Conservation (phyloP, 2,329 filamentous ascomycete species). For the Ceratocystis lukuohia region DNA sequence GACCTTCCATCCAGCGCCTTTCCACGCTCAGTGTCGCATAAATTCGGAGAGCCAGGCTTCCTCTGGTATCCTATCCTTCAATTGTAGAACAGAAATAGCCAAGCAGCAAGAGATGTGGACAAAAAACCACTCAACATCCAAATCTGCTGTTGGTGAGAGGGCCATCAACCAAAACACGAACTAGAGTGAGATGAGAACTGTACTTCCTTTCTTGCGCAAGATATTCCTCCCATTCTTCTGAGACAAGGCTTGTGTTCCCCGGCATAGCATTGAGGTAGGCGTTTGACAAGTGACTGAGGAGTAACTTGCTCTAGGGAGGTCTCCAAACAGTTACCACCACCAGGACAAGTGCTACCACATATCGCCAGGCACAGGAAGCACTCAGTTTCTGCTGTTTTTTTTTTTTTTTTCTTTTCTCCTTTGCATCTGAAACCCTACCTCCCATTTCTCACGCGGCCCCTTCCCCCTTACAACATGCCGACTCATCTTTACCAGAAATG, state of each 20-base stretch:
- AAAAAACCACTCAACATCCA: neutral
- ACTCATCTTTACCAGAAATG: neutral
- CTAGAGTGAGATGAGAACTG: neutral
- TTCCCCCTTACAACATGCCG: conserved; percentile 1
- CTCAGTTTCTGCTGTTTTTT: neutral
- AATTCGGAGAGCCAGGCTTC: neutral
- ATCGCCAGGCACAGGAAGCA: neutral
- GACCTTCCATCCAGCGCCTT: neutral
- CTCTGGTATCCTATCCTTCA: neutral
- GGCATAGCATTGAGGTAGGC: neutral
- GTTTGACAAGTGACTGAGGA: neutral
- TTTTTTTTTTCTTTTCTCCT: neutral
- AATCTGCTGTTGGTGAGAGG: neutral
- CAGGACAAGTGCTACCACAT: neutral
- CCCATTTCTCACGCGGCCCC: neutral
- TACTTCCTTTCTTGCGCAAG: neutral
- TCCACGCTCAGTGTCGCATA: no score
- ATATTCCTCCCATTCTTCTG: neutral
- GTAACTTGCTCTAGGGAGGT: no score
- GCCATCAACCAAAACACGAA: neutral
- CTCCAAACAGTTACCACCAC: neutral
- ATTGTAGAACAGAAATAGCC: neutral
- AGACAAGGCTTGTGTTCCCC: neutral
- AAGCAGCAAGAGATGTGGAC: neutral
- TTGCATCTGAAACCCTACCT: neutral